phyloP scores from a whole-genome alignment of 306 rosid species.

The Ammopiptanthus mongolicus region DNA sequence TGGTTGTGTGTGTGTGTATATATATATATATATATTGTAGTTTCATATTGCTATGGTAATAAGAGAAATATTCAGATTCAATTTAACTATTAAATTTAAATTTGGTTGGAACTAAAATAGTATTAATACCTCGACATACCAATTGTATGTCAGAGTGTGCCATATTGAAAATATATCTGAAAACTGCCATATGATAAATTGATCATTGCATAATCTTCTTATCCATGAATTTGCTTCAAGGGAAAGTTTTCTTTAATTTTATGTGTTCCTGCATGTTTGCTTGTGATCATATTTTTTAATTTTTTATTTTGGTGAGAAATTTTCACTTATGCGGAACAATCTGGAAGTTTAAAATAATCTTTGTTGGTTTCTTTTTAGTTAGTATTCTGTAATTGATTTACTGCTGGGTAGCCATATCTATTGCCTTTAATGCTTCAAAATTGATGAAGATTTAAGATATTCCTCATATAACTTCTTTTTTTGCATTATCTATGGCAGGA shows the following conservation, averaged over 20 bases:
- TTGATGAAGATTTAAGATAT: neutral
- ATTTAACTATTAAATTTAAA: no score
- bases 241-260: neutral
- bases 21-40: no score
- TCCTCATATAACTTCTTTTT: constrained; percentile 8
- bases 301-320: neutral
- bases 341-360: constrained; percentile 9
- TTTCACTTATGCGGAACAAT: neutral
- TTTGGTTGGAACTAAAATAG: neutral
- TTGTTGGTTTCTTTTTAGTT: neutral
- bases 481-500: constrained; percentile 53
- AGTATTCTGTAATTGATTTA: constrained; percentile 1
- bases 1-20: no score
- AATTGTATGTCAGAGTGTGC: neutral
- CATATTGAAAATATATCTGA: neutral
- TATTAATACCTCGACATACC: neutral
- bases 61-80: no score
- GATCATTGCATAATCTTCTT: neutral
- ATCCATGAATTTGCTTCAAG: constrained; percentile 5
- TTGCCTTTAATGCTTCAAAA: neutral
- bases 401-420: neutral
- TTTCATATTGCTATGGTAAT: no score
- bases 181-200: neutral
- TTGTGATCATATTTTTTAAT: neutral
- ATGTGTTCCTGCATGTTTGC: constrained; percentile 1